Conservation (phyloP, 1,284 basidiomycete genomes). For the Pterula multifida region DNA sequence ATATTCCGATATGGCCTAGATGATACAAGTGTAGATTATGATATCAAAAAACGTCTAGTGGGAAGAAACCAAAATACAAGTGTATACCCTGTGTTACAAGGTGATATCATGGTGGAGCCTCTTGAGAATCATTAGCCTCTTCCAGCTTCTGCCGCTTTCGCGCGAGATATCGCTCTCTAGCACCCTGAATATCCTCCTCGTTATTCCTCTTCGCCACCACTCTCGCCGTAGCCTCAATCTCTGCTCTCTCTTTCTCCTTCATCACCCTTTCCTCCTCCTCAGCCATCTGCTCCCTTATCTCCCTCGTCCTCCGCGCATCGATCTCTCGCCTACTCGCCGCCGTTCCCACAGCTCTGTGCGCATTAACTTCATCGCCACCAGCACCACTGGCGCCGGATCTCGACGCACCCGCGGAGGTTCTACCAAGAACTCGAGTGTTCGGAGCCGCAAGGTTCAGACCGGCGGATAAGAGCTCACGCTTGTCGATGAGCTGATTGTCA, state of each 20-base stretch:
- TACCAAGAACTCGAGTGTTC: conserved; percentile 57
- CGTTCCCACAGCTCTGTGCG: conserved; percentile 66
- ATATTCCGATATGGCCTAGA: too few species aligned
- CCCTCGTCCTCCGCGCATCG: conserved; percentile 61
- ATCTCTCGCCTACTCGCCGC: conserved; percentile 74
- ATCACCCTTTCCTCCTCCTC: conserved; percentile 52
- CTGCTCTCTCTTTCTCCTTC: conserved; percentile 44
- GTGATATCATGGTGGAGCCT: background rate
- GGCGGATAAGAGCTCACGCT: conserved; percentile 81
- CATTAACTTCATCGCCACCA: conserved; percentile 21
- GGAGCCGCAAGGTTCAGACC: conserved; percentile 85
- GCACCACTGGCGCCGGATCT: conserved; percentile 18
- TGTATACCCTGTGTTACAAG: too few species aligned
- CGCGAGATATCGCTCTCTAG: conserved; percentile 65
- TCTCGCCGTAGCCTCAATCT: conserved; percentile 45
- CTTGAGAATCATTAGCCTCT: conserved; percentile 17
- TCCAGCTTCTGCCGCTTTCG: conserved; percentile 72
- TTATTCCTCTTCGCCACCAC: conserved; percentile 58
- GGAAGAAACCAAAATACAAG: too few species aligned
- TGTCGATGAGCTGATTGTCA: conserved; percentile 95
- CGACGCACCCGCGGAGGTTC: conserved; percentile 20
- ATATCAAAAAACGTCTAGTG: too few species aligned
- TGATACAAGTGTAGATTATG: background rate
- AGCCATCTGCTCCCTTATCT: conserved; percentile 65
- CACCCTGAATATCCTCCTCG: conserved; percentile 57